phyloP scores from a whole-genome alignment of 1,284 basidiomycete genomes.

The Cronartium quercuum region DNA sequence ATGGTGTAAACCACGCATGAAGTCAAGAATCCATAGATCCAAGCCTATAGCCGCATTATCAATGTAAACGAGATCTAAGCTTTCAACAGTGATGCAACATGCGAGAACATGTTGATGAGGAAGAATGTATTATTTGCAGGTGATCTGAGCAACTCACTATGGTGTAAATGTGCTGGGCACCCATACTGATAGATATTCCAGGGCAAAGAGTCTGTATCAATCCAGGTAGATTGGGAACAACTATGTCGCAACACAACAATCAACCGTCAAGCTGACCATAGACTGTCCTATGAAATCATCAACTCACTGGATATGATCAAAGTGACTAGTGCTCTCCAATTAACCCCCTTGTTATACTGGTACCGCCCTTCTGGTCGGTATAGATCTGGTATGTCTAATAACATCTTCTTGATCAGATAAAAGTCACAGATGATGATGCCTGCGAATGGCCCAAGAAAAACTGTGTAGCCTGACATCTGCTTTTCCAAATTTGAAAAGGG shows the following conservation, averaged over 20 bases:
- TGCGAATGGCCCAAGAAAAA: constrained; percentile 46
- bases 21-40: background rate
- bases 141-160: background rate
- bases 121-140: too few species aligned
- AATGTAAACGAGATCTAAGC: background rate
- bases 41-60: background rate
- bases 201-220: background rate
- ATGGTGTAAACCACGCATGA: background rate
- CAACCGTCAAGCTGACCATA: background rate
- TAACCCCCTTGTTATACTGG: constrained; percentile 43
- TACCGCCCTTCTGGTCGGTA: constrained; percentile 45
- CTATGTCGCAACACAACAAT: background rate
- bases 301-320: background rate
- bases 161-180: background rate
- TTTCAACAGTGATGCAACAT: background rate
- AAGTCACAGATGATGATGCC: constrained; percentile 46
- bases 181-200: background rate
- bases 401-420: constrained; percentile 43
- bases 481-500: constrained; percentile 36
- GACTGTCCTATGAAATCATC: background rate
- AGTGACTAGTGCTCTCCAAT: background rate
- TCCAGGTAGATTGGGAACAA: background rate
- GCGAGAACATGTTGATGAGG: background rate
- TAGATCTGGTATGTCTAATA: constrained; percentile 45
- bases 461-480: constrained; percentile 46